Base-by-base conservation (phyloP, 2,329 filamentous ascomycete species). In the Trichoderma atrobrunneum region DNA sequence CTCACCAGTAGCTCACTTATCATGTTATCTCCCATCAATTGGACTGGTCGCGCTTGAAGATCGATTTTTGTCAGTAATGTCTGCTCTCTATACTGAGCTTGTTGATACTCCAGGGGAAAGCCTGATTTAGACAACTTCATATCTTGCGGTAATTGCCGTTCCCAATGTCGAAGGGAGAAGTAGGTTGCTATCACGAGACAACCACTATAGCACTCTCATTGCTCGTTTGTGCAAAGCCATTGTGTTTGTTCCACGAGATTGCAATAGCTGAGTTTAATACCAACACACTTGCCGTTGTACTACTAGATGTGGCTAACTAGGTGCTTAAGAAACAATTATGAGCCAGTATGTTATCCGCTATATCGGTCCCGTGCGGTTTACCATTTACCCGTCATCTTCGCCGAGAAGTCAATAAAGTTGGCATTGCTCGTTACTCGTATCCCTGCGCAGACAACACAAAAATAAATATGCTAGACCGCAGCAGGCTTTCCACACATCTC, bases 21-120 rank as follows among this genome's bases (percentile, higher is more conserved):
- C n/a, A 14, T 54, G 21, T 7, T 54, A 3, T 3, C 3, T 2
- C 5, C 5, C 21, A 24, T 54, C 48, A 54, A 54, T 14, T 7
- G 5, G 0, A 3, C 3, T 6, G 11, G 21, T 2, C 21, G 21
- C 21, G 11, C 11, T 12, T 2, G 1, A 2, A 1, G 11, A 3
- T 24, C 11, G 5, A 51, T 2, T 7, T 24, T 5, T 24, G 11
- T 5, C 5, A 5, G 39, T n/a, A 6, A 2, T 11, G 48, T 51
- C n/a, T 51, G 5, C 48, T 24, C 48, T 21, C n/a, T 24, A 51
- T 51, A 6, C n/a, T 3, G 11, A 7, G 1, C 10, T 14, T 24
- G 5, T 11, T 12, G 43, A 24, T 12, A 6, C n/a, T n/a, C 43
- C 18, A 3, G 3, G 7, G 18, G 10, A 3, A 48, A 1, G 4